Evolutionary conservation across 176 grass and related monocot species (phyloP), one percentile per base, ranked within the genome.

Genomic region (Coix lacrymajobi): DNA sequence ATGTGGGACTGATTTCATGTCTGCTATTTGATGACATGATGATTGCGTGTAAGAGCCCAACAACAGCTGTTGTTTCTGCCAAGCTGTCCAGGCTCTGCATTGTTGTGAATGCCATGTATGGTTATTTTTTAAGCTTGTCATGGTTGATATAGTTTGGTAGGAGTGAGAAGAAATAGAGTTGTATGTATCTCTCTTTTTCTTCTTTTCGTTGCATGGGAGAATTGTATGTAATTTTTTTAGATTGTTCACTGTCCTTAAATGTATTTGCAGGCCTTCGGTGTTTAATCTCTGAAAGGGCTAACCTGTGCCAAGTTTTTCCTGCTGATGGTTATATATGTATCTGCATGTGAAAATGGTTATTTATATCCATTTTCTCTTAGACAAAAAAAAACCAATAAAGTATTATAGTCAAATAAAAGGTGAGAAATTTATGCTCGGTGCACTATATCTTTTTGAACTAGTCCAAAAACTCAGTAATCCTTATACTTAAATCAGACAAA

Each of bases 1-100:
- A 62, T 2, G 31, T 48, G 65, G 66, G 31, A 86, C 68, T 79
- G 79, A 66, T 86, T 90, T 20, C 88, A 90, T 90, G 84, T 90
- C 88, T 83, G 74, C 68, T 90, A 83, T 90, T 90, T 86, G 73
- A 83, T 86, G 88, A 86, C 84, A 90, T 86, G 88, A 83, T 73
- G 34, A 85, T 73, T 90, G 32, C 36, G 38, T 78, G 44, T 67
- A 40, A 39, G 79, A 90, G 79, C 57, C 73, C 67, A 73, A 66
- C 84, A 73, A 66, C 84, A 84, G 38, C 88, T 86, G 46, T 71
- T 90, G 66, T 79, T 78, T 90, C 68, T 83, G 46, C 51, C 36
- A 86, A 78, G 78, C 45, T 90, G 88, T 83, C 58, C 71, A 85
- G 40, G 64, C 79, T 86, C 79, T 79, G 73, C 46, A 66, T 79